phyloP scores from a whole-genome alignment of 805 yeast species.

The Candida ulmi region DNA sequence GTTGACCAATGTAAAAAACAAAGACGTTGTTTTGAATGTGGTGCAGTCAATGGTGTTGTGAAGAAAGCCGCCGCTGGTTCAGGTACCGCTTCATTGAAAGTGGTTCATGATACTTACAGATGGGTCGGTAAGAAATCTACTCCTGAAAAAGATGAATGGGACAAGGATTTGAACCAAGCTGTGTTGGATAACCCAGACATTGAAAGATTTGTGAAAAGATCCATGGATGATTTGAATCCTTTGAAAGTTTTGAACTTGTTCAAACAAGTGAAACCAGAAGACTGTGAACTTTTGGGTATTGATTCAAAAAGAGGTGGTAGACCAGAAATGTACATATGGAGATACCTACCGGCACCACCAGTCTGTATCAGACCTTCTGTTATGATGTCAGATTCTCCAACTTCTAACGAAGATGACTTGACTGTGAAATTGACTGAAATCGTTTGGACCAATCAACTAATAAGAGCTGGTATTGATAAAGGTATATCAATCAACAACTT shows the following conservation, averaged over 20 bases:
- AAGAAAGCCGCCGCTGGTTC: conserved; percentile 92
- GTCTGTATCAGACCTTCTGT: conserved; percentile 98
- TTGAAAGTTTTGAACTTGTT: conserved; percentile 81
- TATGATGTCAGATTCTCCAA: conserved; percentile 79
- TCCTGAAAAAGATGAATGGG: conserved; percentile 83
- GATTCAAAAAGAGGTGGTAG: conserved; percentile 85
- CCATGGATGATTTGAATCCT: conserved; percentile 92
- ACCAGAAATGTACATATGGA: conserved; percentile 96
- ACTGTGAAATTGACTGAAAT: conserved; percentile 95
- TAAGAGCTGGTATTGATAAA: conserved; percentile 90
- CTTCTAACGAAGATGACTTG: conserved; percentile 94
- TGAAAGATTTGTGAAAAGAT: conserved; percentile 79
- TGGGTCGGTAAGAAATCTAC: conserved; percentile 90
- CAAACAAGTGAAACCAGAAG: conserved; percentile 78
- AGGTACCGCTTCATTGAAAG: conserved; percentile 89
- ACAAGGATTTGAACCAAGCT: conserved; percentile 75
- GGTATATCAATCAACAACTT: conserved; percentile 89
- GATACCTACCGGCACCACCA: conserved; percentile 97
- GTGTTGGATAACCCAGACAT: conserved; percentile 76
- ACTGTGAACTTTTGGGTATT: conserved; percentile 89
- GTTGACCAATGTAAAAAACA: conserved; percentile 94
- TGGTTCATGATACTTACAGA: conserved; percentile 92
- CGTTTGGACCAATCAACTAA: conserved; percentile 93
- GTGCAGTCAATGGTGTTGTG: conserved; percentile 91
- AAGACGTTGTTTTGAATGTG: conserved; percentile 83